Percentiles rank a stretch among this genome's conserved stretches.
phyloP scores from a whole-genome alignment of 495 filamentous ascomycete genomes.

The Thermothielavioides terrestris region DNA sequence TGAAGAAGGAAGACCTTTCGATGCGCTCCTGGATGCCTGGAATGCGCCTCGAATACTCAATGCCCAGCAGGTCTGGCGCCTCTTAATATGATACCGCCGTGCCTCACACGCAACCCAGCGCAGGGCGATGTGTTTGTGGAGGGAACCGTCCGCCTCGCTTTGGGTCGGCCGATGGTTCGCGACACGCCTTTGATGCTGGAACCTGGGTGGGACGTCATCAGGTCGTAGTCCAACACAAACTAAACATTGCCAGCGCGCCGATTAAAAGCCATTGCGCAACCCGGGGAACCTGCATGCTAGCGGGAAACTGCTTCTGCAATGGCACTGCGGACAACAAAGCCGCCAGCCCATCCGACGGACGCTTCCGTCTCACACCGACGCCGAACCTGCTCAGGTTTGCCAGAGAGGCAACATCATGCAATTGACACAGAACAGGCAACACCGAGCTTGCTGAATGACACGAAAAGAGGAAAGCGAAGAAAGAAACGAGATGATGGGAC shows the following conservation, averaged over 20 bases:
- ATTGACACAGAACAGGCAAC: background rate
- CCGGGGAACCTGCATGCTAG: constrained; percentile 12
- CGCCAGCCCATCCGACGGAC: background rate
- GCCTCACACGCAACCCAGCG: background rate
- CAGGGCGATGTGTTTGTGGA: background rate
- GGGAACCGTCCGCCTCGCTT: too few species aligned
- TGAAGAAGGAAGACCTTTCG: too few species aligned
- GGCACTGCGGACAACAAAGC: background rate
- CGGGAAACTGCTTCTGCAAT: constrained; percentile 9
- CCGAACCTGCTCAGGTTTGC: background rate
- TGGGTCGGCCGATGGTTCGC: background rate
- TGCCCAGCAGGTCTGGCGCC: too few species aligned
- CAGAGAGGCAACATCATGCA: background rate
- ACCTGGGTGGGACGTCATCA: constrained; percentile 9
- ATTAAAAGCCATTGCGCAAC: constrained; percentile 4
- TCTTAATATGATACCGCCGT: background rate
- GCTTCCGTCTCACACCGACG: background rate
- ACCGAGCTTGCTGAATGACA: background rate
- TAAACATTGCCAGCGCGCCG: background rate
- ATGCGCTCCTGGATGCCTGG: too few species aligned
- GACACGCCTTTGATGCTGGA: background rate
- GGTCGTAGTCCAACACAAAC: constrained; percentile 5
- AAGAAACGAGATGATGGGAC: too few species aligned
- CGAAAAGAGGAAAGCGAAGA: too few species aligned
- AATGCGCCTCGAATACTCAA: too few species aligned